Percentiles rank a stretch among this genome's conserved stretches.
Conservation (phyloP, 345 rosid genomes). For the Physaria fendleri region DNA sequence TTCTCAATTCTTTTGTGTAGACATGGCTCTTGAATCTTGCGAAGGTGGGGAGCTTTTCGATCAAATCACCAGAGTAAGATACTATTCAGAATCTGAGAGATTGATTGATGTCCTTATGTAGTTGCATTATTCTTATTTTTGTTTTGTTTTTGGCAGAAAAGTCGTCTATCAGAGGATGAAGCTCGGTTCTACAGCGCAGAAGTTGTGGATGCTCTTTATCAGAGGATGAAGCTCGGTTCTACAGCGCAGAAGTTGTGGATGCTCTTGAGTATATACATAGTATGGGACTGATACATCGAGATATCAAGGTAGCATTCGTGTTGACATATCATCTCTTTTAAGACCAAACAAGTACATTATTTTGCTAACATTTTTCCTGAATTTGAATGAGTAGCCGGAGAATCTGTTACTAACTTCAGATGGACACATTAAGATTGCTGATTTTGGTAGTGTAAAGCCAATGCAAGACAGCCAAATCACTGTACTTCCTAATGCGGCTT, state of each 20-base stretch:
- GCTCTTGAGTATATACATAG: constrained; percentile 92
- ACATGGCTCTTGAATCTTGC: constrained; percentile 98
- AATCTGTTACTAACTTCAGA: constrained; percentile 71
- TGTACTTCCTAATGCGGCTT: constrained; percentile 88
- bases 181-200: constrained; percentile 89
- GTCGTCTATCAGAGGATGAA: constrained; percentile 72
- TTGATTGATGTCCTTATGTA: background rate
- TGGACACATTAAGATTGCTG: constrained; percentile 93
- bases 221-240: constrained; percentile 90
- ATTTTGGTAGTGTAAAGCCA: constrained; percentile 97
- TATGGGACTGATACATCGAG: constrained; percentile 94
- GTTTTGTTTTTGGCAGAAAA: constrained; percentile 45
- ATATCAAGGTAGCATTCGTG: constrained; percentile 67
- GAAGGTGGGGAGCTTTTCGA: constrained; percentile 99
- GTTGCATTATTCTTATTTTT: background rate
- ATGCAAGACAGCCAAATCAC: constrained; percentile 90
- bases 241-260: constrained; percentile 87
- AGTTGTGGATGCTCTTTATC: constrained; percentile 70
- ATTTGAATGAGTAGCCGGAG: constrained; percentile 71
- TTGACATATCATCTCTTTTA: background rate
- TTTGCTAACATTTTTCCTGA: constrained; percentile 5
- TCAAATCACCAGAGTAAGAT: constrained; percentile 93
- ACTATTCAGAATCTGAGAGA: background rate
- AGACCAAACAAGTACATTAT: background rate
- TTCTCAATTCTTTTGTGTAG: constrained; percentile 44